Evolutionary conservation across 768 basidiomycete genomes (phyloP), one percentile per base, ranked within the genome.

Genomic region (Termitomyces sp.): DNA sequence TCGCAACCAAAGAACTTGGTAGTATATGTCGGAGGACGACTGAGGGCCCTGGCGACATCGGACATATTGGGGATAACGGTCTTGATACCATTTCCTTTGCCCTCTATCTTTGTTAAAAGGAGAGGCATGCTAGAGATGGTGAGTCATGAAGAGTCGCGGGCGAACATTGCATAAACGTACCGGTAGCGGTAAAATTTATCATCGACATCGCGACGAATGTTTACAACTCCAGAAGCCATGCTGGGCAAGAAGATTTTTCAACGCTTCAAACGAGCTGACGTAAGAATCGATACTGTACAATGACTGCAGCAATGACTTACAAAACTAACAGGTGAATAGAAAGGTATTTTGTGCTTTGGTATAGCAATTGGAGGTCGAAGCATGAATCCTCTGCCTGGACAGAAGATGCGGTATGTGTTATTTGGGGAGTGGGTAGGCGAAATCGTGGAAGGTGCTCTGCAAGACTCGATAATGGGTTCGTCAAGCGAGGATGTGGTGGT

Each of bases 1-100:
- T 99, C 97, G 70, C 91, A 94, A 32, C 97, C 97, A 65, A 99
- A 98, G 80, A 95, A 99, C 74, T 99, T 99, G 72, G 96, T 98
- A 59, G 96, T 89, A 70, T 98, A 97, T 42, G 94, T 83, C 26
- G 97, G 90, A 57, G 96, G 96, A 56, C 97, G 88, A 66, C 87
- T 91, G 61, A 99, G 83, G 44, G 97, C 94, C 60, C 93, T 88
- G 46, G 96, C 93, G 61, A 99, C 88, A 71, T 98, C 97, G 57
- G 92, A 84, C 93, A 99, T 98, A 75, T 99, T 99, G 19, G 95
- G 95, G 52, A 98, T 75, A 67, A 99, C 95, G 45, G 97, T 99
- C 78, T 99, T 99, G 75, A 99, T 98, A 65, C 97, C 97, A 70
- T 99, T 99, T 58, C 97, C 97, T 72, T 94, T 95, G 65, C 97